Percentiles rank a stretch among this genome's conserved stretches.
Evolutionary conservation across 306 rosid genomes (phyloP).

Genomic region (Trifolium repens): DNA sequence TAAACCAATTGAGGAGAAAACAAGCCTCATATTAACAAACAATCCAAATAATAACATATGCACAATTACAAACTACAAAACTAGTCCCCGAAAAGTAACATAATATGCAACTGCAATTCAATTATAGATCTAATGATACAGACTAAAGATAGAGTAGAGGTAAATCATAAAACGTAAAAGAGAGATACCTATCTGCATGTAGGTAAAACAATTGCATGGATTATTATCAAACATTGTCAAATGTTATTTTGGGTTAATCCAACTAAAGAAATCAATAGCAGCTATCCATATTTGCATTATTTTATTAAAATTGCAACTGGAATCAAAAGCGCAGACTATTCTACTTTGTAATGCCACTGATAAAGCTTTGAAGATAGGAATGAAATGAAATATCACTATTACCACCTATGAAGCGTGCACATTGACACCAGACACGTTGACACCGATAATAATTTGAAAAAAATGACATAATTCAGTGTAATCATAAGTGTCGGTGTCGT

Average conservation of each 20-base stretch:
- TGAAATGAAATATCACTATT: background rate
- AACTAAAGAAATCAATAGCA: conserved; percentile 13
- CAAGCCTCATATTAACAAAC: background rate
- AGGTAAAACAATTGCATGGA: background rate
- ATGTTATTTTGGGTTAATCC: background rate
- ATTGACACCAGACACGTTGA: too few species aligned
- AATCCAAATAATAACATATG: conserved; percentile 8
- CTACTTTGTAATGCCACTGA: background rate
- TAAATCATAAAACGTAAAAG: conserved; percentile 15
- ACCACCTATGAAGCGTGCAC: too few species aligned
- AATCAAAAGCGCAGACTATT: background rate
- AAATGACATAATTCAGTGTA: too few species aligned
- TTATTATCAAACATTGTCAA: background rate
- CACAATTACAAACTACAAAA: conserved; percentile 19
- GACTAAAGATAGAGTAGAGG: background rate
- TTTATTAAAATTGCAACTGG: background rate
- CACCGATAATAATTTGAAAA: too few species aligned
- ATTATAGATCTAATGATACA: conserved; percentile 17
- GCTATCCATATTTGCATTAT: background rate
- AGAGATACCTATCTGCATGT: background rate
- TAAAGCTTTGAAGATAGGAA: background rate
- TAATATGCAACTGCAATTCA: background rate
- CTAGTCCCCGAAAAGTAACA: conserved; percentile 5
- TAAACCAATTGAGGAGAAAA: conserved; percentile 8
- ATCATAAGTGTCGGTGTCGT: too few species aligned